Base-by-base conservation (phyloP, 164 flowering plant genomes). In the Tetracentron sinense region DNA sequence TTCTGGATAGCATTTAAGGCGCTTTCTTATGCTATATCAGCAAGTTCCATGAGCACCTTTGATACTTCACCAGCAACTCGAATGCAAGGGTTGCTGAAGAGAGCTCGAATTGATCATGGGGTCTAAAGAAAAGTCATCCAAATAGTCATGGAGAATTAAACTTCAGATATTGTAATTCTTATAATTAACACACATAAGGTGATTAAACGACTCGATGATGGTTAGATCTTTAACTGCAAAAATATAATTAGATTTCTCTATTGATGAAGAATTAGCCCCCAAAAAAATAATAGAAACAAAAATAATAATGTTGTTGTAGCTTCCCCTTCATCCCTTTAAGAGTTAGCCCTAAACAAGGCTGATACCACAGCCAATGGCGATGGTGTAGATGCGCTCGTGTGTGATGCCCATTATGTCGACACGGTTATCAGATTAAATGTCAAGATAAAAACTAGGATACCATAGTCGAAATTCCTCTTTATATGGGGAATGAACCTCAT, bases 401-500 rank as follows among this genome's bases (percentile, higher is more conserved):
- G 96, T 97, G 2, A 94, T 76, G 33, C 70, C 73, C 54, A 86
- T n/a, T 16, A 89, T 92, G 58, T 79, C 77, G 7, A 83, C 74
- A 86, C 92, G 0, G 92, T 82, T 16, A 91, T 89, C 69, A 94
- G 68, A 65, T 91, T 94, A 60, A 89, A 94, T 6, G 99, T 94
- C 74, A 94, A 53, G 26, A 91, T 81, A 76, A 94, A 94, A 46
- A 91, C 89, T 56, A 94, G 77, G 0, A 94, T 83, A 0, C 97
- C 97, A 66, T 94, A 91, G 60, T 91, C 97, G 46, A 82, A 94
- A 60, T 94, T 85, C 77, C 81, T 90, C 88, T 89, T 90, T 66
- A 94, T 81, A 31, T 70, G 68, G 0, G 97, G 96, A 42, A 89
- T 66, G 75, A 90, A 94, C 69, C 98, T 85, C 62, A 79, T 60